Conservation (phyloP, 768 basidiomycete species). For the Agrocybe praecox region DNA sequence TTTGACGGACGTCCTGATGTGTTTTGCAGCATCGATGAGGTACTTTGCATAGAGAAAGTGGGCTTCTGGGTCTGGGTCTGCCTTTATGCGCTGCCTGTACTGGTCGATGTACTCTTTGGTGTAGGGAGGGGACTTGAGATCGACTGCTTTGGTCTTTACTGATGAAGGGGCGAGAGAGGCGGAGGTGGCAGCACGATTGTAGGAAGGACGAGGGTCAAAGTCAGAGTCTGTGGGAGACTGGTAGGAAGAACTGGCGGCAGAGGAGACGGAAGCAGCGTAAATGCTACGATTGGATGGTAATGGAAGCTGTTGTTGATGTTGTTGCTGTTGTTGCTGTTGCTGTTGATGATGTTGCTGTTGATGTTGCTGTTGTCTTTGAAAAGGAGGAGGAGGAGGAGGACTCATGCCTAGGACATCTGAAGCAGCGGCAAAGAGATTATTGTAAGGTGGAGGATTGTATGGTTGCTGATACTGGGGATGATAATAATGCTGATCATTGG, state of each 20-base stretch:
- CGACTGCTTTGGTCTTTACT: conserved; percentile 78
- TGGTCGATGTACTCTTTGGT: conserved; percentile 98
- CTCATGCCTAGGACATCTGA: conserved; percentile 82
- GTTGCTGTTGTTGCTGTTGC: conserved; percentile 13
- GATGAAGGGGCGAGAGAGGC: conserved; percentile 59
- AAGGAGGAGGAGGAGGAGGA: conserved; percentile 42
- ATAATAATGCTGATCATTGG: no score
- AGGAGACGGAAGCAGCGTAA: conserved; percentile 26
- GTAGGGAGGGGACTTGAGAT: conserved; percentile 81
- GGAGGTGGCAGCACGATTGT: conserved; percentile 60
- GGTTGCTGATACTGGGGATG: conserved; percentile 6
- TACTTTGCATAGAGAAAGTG: conserved; percentile 99
- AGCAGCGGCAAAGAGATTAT: conserved; percentile 71
- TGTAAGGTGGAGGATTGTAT: conserved; percentile 34
- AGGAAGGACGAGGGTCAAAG: conserved; percentile 56
- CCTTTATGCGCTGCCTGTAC: conserved; percentile 96
- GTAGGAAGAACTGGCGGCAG: conserved; percentile 23
- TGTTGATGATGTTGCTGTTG: conserved; percentile 1
- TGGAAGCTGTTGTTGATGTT: conserved; percentile 8
- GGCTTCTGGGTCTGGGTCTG: conserved; percentile 96
- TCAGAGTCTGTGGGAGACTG: conserved; percentile 38
- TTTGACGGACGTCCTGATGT: conserved; percentile 72
- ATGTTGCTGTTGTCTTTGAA: no score
- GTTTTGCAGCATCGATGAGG: conserved; percentile 96
- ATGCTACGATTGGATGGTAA: conserved; percentile 20